Evolutionary conservation across 768 basidiomycete species (phyloP), one percentile per base, ranked within the genome.

Genomic region (Mrakia gelida): DNA sequence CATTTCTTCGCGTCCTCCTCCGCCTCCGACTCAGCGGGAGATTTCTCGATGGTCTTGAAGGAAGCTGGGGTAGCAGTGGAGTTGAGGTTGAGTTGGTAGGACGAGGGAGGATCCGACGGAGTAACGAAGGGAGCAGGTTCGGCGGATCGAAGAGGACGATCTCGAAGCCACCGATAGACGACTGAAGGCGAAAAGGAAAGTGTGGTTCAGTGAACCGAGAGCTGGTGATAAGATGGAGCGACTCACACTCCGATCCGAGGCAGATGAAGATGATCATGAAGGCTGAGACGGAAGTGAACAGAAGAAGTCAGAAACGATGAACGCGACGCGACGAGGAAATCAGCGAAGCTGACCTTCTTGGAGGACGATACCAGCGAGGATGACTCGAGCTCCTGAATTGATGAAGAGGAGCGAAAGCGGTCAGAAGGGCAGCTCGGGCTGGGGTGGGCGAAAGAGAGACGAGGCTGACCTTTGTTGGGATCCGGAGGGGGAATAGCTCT

Each of bases 301-400:
- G 18, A 23, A 21, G 8, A n/a, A 26, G 13, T 59, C 59, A 59
- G 59, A 9, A 28, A 5, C 59, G 23, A 59, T 23, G 26, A n/a
- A 59, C 23, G 59, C 59, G 23, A 13, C 59, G 13, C 59, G 59
- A 28, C 8, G 9, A 26, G 13, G 26, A 13, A 26, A n/a, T 9
- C 10, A 26, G 23, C 2, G 16, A 5, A 56, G 26, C 54, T 56
- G 10, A 59, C 59, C 63, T 38, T 65, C 63, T 16, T 65, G 63
- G 9, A 65, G 10, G n/a, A 65, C 63, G 16, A 65, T 65, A 8
- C 63, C 63, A 10, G 30, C 63, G 11, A 65, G 32, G 13, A 65
- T 65, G 0, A 65, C 30, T 13, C 30, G n/a, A 7, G 63, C 63
- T 79, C 80, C 62, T 81, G n/a, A n/a, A n/a, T n/a, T n/a, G n/a